Conservation (phyloP, 306 rosid genomes). For the Dalbergia oliveri region DNA sequence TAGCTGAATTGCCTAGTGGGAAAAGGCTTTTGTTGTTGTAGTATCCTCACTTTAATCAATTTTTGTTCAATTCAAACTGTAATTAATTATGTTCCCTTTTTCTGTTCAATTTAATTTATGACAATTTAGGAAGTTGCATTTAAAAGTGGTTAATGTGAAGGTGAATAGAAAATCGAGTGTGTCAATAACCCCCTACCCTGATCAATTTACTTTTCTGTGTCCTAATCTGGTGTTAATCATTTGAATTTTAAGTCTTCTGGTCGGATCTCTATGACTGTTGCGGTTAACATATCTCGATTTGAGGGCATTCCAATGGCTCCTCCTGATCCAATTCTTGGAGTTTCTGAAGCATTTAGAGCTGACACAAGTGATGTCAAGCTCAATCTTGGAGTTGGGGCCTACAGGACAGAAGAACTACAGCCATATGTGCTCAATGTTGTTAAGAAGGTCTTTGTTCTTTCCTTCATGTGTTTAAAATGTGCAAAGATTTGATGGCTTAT, state of each 20-base stretch:
- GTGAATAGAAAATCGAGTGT: not conserved
- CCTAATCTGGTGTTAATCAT: not conserved
- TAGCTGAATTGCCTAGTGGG: not conserved
- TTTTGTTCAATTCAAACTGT: not conserved
- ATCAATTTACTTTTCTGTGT: not conserved
- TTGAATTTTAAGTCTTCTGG: constrained; percentile 65
- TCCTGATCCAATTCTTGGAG: constrained; percentile 99
- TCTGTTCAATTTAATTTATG: not conserved
- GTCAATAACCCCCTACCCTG: not conserved
- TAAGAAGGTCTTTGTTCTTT: constrained; percentile 67
- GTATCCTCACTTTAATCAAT: not conserved
- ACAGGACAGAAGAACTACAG: constrained; percentile 85
- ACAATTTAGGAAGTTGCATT: not conserved
- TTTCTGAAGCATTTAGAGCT: constrained; percentile 96
- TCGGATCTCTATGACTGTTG: constrained; percentile 76
- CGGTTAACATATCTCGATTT: constrained; percentile 81
- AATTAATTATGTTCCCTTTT: constrained; percentile 8
- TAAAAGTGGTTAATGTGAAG: constrained; percentile 11
- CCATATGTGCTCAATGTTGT: constrained; percentile 97
- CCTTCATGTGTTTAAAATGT: not conserved
- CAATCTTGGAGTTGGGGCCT: constrained; percentile 98
- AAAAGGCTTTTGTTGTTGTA: not conserved
- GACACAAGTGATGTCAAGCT: constrained; percentile 74
- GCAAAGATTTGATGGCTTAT: constrained; percentile 21
- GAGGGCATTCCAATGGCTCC: constrained; percentile 96